phyloP scores from a whole-genome alignment of 1,139 yeast species.

The Williopsis jadinii region DNA sequence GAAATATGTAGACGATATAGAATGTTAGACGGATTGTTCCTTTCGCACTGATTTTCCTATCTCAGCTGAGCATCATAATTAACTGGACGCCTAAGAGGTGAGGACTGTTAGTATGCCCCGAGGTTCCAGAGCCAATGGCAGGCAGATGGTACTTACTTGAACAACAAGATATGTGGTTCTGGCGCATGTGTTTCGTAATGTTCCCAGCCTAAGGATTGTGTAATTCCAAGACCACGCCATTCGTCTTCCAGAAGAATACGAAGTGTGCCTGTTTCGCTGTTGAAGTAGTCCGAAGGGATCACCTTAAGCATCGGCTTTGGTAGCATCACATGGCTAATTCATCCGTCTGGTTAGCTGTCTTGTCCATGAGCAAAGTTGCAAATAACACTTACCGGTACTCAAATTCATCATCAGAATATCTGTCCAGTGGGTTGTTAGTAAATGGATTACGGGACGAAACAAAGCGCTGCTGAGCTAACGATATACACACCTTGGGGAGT shows the following conservation, averaged over 20 bases:
- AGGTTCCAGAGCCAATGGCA: too few species aligned
- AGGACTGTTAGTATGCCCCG: not conserved
- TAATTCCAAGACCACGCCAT: conserved; percentile 97
- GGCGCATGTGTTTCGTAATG: conserved; percentile 98
- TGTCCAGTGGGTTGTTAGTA: conserved; percentile 13
- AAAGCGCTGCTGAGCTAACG: not conserved
- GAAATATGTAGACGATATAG: too few species aligned
- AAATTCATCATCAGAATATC: conserved; percentile 82
- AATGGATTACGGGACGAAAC: not conserved
- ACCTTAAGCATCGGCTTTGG: conserved; percentile 95
- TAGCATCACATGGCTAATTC: conserved; percentile 78
- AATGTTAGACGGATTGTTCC: too few species aligned
- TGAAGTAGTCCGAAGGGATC: conserved; percentile 94
- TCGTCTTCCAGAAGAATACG: conserved; percentile 90
- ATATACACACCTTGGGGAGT: conserved; percentile 60
- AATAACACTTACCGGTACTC: conserved; percentile 45
- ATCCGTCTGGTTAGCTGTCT: not conserved
- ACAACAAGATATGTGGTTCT: conserved; percentile 92
- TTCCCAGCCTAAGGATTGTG: conserved; percentile 97
- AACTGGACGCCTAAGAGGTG: conserved; percentile 19
- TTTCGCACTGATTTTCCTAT: not conserved
- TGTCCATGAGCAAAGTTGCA: not conserved
- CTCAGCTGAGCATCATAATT: conserved; percentile 18
- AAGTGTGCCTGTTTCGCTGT: conserved; percentile 90
- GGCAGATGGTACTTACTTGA: conserved; percentile 37